Conservation (phyloP, 2,329 filamentous ascomycete genomes). For the Colletotrichum sidae region DNA sequence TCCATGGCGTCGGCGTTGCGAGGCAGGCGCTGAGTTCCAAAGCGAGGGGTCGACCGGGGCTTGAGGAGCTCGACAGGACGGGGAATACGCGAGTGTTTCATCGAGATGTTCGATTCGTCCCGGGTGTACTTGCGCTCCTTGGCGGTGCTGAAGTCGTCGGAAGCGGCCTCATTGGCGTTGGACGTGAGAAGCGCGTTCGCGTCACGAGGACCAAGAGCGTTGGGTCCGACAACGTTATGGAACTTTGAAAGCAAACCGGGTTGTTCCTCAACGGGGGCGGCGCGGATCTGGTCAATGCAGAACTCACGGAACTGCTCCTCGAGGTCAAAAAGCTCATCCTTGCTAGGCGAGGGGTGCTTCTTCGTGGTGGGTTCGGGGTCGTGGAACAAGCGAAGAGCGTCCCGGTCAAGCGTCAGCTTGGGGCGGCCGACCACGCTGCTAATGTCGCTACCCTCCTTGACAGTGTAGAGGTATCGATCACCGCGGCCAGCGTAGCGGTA, state of each 20-base stretch:
- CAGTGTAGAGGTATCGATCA: constrained; percentile 1
- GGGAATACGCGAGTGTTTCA: constrained; percentile 39
- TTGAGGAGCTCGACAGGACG: constrained; percentile 39
- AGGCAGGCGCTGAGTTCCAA: constrained; percentile 43
- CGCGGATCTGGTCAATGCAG: constrained; percentile 23
- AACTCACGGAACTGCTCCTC: constrained; percentile 47
- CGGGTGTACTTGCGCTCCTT: constrained; percentile 17
- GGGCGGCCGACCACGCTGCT: background rate
- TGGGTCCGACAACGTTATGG: constrained; percentile 8
- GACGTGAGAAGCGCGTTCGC: constrained; percentile 43
- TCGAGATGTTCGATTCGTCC: constrained; percentile 10
- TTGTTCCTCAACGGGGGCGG: constrained; percentile 19
- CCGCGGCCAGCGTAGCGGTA: constrained; percentile 4
- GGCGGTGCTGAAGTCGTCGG: constrained; percentile 13
- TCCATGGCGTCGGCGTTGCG: constrained; percentile 42
- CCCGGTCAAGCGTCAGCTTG: constrained; percentile 18
- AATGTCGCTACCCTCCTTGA: background rate
- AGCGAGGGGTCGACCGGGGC: constrained; percentile 41
- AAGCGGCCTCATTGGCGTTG: constrained; percentile 14
- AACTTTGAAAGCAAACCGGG: constrained; percentile 26
- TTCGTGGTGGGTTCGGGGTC: constrained; percentile 42
- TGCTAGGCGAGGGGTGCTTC: constrained; percentile 60
- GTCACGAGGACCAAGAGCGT: constrained; percentile 42
- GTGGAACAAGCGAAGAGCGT: constrained; percentile 15
- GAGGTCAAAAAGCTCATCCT: constrained; percentile 52